A percentile compares a stretch with the other conserved stretches of the same genome.
Evolutionary conservation across 768 basidiomycete species (phyloP).

Genomic region (Royoungia palumana): DNA sequence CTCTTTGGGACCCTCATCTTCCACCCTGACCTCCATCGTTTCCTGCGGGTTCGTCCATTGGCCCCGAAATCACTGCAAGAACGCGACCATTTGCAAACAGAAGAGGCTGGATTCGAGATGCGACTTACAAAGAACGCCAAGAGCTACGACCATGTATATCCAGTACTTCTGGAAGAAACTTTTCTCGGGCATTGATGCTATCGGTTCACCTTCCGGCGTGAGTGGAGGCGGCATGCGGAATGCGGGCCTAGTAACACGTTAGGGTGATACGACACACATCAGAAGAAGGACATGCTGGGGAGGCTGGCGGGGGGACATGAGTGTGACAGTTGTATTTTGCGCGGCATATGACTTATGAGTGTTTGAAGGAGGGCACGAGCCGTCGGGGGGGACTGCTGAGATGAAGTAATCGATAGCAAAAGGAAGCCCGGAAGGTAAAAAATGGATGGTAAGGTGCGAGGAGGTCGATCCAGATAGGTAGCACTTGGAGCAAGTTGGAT

Average conservation of each 20-base stretch:
- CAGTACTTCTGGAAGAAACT: conserved; percentile 87
- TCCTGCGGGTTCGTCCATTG: conserved; percentile 25
- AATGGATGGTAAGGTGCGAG: conserved; percentile 58
- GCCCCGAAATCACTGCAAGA: conserved; percentile 28
- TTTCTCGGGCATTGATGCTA: conserved; percentile 64
- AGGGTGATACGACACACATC: neutral
- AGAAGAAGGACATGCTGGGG: conserved; percentile 47
- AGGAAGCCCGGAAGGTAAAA: conserved; percentile 44
- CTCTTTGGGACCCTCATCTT: conserved; percentile 11
- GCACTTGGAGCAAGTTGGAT: conserved; percentile 47
- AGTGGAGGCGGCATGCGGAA: conserved; percentile 66
- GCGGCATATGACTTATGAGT: conserved; percentile 29
- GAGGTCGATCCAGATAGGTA: conserved; percentile 53
- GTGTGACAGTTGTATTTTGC: conserved; percentile 51
- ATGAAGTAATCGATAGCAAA: conserved; percentile 73
- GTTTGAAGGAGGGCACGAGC: conserved; percentile 47
- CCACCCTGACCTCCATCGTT: conserved; percentile 21
- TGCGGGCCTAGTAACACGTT: conserved; percentile 48
- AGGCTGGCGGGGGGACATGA: conserved; percentile 47
- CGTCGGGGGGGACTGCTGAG: conserved; percentile 63
- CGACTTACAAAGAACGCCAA: conserved; percentile 57
- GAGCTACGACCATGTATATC: conserved; percentile 67
- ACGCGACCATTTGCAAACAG: neutral
- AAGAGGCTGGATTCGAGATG: neutral
- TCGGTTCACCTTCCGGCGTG: conserved; percentile 60